Evolutionary conservation across 768 basidiomycete genomes (phyloP).

Genomic region (Leccinum truebloodii): DNA sequence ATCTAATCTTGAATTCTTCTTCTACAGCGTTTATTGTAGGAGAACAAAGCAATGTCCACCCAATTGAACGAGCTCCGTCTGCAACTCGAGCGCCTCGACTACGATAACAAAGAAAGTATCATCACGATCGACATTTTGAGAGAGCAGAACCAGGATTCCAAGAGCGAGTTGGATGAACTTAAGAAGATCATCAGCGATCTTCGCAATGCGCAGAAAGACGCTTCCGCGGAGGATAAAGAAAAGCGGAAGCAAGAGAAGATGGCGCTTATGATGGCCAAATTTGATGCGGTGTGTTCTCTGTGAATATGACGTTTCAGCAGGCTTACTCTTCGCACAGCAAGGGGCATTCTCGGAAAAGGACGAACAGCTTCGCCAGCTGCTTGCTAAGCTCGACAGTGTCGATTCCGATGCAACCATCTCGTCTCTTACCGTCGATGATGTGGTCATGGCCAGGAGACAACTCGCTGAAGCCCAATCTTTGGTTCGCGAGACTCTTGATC

Average conservation of each 20-base stretch:
- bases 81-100: slow-evolving; percentile 88
- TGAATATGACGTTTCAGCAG: not conserved
- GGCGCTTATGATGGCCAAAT: slow-evolving; percentile 99
- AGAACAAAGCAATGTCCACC: slow-evolving; percentile 92
- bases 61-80: slow-evolving; percentile 92
- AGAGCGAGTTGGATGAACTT: slow-evolving; percentile 87
- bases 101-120: slow-evolving; percentile 92
- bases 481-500: slow-evolving; percentile 86
- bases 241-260: slow-evolving; percentile 99
- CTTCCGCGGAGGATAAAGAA: slow-evolving; percentile 94
- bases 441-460: slow-evolving; percentile 82
- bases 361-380: slow-evolving; percentile 82
- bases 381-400: slow-evolving; percentile 81
- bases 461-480: slow-evolving; percentile 86
- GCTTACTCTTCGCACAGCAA: slow-evolving; percentile 50
- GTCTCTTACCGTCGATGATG: slow-evolving; percentile 70
- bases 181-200: slow-evolving; percentile 76
- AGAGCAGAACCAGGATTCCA: slow-evolving; percentile 89
- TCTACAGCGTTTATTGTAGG: slow-evolving; percentile 45
- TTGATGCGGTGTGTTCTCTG: slow-evolving; percentile 74
- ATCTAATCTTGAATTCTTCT: slow-evolving; percentile 6
- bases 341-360: slow-evolving; percentile 96
- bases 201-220: slow-evolving; percentile 79
- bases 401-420: slow-evolving; percentile 59
- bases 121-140: slow-evolving; percentile 95